A percentile compares a stretch with the other conserved stretches of the same genome.
Conservation (phyloP, 352 stramenopile genomes). For the Thalassiosira exigua region DNA sequence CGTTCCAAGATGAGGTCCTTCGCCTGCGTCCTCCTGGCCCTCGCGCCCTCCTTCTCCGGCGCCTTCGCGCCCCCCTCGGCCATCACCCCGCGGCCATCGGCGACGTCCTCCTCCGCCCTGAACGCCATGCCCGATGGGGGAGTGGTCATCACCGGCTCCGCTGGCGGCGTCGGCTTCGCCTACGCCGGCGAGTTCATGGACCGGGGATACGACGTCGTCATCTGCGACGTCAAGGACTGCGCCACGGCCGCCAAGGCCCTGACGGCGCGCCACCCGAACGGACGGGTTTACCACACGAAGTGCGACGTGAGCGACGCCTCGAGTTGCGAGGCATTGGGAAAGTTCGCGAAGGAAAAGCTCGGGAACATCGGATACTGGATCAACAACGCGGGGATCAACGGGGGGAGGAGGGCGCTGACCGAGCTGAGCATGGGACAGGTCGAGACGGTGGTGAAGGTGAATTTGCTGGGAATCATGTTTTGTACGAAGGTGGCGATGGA, state of each 20-base stretch:
- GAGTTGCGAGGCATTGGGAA: conserved; percentile 69
- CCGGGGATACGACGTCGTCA: conserved; percentile 83
- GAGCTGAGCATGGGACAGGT: conserved; percentile 80
- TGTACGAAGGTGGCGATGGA: conserved; percentile 86
- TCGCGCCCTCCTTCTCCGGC: conserved; percentile 34
- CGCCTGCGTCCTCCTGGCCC: conserved; percentile 23
- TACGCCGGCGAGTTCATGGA: conserved; percentile 87
- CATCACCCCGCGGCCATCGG: neutral
- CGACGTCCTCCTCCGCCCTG: conserved; percentile 12
- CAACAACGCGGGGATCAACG: conserved; percentile 87
- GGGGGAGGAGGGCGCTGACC: conserved; percentile 75
- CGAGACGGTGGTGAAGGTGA: conserved; percentile 85
- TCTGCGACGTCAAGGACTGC: conserved; percentile 85
- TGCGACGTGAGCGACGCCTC: conserved; percentile 81
- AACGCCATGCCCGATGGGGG: conserved; percentile 60
- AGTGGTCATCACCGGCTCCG: conserved; percentile 84
- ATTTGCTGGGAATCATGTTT: conserved; percentile 82
- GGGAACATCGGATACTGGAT: conserved; percentile 86
- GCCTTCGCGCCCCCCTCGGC: conserved; percentile 22
- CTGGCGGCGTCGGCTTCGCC: conserved; percentile 83
- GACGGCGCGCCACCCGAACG: conserved; percentile 66
- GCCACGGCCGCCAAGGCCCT: conserved; percentile 70
- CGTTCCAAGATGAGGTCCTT: conserved; percentile 45
- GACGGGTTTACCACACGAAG: conserved; percentile 80
- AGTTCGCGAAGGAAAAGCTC: conserved; percentile 82